Conservation (phyloP, 805 yeast species). For the Kregervanrija fluxuum region DNA sequence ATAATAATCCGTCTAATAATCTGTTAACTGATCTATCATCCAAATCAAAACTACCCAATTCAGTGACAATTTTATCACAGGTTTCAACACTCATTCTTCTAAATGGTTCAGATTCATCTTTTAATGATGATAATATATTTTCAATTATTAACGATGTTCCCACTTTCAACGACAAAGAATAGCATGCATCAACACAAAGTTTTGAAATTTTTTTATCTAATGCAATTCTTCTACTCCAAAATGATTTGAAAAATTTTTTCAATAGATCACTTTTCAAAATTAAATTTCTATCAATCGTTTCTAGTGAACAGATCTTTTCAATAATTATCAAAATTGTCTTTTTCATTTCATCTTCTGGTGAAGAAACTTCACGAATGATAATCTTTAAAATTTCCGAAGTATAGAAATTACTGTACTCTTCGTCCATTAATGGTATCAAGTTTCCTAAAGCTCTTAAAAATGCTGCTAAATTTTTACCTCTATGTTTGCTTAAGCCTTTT, state of each 20-base stretch:
- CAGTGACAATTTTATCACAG: constrained; percentile 44
- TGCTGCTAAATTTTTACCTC: constrained; percentile 73
- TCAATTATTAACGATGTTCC: constrained; percentile 60
- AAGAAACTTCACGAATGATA: constrained; percentile 60
- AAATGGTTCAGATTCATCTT: constrained; percentile 78
- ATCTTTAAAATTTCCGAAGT: constrained; percentile 66
- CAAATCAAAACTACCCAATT: constrained; percentile 51
- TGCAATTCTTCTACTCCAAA: constrained; percentile 83
- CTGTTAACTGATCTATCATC: constrained; percentile 52
- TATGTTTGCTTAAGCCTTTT: constrained; percentile 66
- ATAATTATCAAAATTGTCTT: constrained; percentile 63
- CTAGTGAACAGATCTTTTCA: constrained; percentile 56
- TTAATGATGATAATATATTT: constrained; percentile 48
- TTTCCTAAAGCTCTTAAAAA: constrained; percentile 73
- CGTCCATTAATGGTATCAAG: constrained; percentile 79
- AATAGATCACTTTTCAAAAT: constrained; percentile 42
- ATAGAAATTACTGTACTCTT: constrained; percentile 72
- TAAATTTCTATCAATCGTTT: constrained; percentile 45
- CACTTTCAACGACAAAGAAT: constrained; percentile 54
- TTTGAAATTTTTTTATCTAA: constrained; percentile 50
- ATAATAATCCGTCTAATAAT: constrained; percentile 72
- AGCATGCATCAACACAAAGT: constrained; percentile 67
- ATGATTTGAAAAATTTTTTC: constrained; percentile 56
- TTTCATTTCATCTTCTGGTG: constrained; percentile 87
- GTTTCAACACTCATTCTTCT: constrained; percentile 75